phyloP scores from a whole-genome alignment of 2,329 filamentous ascomycete species.

The Aspergillus tamarii region DNA sequence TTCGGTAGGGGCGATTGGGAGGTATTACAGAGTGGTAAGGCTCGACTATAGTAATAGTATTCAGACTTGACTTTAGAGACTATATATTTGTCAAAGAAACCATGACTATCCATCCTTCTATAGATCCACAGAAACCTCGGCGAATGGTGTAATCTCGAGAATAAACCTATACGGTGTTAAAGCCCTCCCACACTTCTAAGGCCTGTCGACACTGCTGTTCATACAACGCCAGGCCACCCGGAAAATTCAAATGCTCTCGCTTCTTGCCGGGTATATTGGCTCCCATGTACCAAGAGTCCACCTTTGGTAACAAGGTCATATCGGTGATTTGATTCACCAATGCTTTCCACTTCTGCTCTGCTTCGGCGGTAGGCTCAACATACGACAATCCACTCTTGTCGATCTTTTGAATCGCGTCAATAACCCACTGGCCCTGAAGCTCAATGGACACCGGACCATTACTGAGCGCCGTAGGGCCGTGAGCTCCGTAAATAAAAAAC shows the following conservation, averaged over 20 bases:
- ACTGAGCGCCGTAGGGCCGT: constrained; percentile 59
- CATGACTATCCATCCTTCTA: neutral
- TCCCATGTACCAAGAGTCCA: constrained; percentile 59
- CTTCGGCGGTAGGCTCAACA: constrained; percentile 54
- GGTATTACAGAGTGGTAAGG: constrained; percentile 47
- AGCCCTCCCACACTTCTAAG: neutral
- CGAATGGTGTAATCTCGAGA: neutral
- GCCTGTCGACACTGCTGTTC: neutral
- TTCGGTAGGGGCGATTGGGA: constrained; percentile 65
- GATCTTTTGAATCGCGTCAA: constrained; percentile 55
- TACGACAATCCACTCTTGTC: constrained; percentile 51
- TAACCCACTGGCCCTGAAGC: constrained; percentile 60
- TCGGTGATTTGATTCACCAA: constrained; percentile 51
- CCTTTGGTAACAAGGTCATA: constrained; percentile 53
- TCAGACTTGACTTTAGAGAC: neutral
- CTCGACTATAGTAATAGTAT: constrained; percentile 46
- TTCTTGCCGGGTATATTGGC: constrained; percentile 59
- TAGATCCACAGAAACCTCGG: neutral
- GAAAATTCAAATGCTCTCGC: constrained; percentile 56
- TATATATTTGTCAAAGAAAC: neutral
- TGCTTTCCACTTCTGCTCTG: constrained; percentile 55
- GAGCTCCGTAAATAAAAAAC: constrained; percentile 58
- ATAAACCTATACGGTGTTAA: neutral
- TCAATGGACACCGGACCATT: constrained; percentile 60
- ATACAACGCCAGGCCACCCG: constrained; percentile 24